Evolutionary conservation across 768 basidiomycete species (phyloP).

Genomic region (Rhizopogon vesiculosus): DNA sequence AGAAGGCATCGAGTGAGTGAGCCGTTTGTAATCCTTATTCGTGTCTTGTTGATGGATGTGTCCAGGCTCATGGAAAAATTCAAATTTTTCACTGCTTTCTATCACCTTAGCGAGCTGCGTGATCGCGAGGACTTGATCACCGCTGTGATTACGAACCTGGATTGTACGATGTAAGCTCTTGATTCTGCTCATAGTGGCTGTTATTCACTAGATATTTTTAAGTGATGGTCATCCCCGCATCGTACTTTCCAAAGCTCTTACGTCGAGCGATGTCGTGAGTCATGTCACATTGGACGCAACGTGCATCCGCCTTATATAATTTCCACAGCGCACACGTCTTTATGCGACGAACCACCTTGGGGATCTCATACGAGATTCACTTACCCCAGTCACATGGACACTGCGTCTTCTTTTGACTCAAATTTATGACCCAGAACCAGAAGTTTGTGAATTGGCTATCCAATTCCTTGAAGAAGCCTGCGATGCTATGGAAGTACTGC

Average conservation of each 20-base stretch:
- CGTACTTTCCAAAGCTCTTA: slow-evolving; percentile 89
- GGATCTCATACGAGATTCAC: slow-evolving; percentile 62
- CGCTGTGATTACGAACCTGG: slow-evolving; percentile 85
- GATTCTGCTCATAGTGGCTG: neutral
- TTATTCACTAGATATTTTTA: slow-evolving; percentile 2
- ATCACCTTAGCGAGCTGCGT: slow-evolving; percentile 87
- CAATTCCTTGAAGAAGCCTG: slow-evolving; percentile 88
- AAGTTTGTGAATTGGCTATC: slow-evolving; percentile 89
- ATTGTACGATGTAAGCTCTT: slow-evolving; percentile 75
- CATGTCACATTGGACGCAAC: neutral
- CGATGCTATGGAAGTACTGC: slow-evolving; percentile 75
- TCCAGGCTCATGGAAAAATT: slow-evolving; percentile 82
- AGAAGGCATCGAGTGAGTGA: slow-evolving; percentile 82
- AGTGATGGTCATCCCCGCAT: slow-evolving; percentile 96
- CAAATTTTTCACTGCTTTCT: slow-evolving; percentile 93
- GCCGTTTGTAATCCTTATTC: neutral
- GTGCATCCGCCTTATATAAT: neutral
- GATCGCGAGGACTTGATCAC: slow-evolving; percentile 91
- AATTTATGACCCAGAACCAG: slow-evolving; percentile 86
- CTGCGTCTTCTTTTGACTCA: slow-evolving; percentile 90
- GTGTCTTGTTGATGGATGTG: neutral
- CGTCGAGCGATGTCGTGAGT: slow-evolving; percentile 82
- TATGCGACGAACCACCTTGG: slow-evolving; percentile 89
- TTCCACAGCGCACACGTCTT: slow-evolving; percentile 70
- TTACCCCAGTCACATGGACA: slow-evolving; percentile 77